Percentiles rank a stretch among this genome's conserved stretches.
Evolutionary conservation across 2,329 filamentous ascomycete genomes (phyloP).

Genomic region (Colletotrichum karsti): DNA sequence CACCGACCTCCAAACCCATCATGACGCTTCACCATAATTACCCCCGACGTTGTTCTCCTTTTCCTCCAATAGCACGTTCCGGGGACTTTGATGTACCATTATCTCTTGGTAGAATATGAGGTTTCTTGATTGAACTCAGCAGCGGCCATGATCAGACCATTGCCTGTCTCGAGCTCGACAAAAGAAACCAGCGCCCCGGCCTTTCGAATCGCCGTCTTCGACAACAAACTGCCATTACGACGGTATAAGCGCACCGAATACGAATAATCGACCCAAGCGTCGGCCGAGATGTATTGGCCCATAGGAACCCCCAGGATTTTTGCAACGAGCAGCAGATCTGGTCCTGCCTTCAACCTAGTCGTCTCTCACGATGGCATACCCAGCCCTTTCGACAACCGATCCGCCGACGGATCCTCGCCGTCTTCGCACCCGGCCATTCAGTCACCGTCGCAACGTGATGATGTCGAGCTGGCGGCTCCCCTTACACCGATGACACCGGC

Average conservation of each 20-base stretch:
- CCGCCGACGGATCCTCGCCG: conserved; percentile 40
- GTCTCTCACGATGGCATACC: conserved; percentile 69
- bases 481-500: conserved; percentile 63
- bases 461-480: conserved; percentile 44
- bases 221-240: conserved; percentile 9
- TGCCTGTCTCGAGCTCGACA: conserved; percentile 2
- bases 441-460: conserved; percentile 40
- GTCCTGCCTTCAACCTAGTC: conserved; percentile 57
- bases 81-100: neutral
- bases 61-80: neutral
- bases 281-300: conserved; percentile 85
- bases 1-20: neutral
- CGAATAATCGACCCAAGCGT: neutral
- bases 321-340: conserved; percentile 75
- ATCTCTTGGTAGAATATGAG: conserved; percentile 1
- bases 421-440: conserved; percentile 33
- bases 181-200: conserved; percentile 11
- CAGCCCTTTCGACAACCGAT: conserved; percentile 37
- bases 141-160: conserved; percentile 26
- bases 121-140: neutral
- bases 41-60: neutral
- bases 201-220: neutral
- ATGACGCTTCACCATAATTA: neutral
- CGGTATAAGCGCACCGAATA: neutral
- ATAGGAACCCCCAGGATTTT: conserved; percentile 86